Percentiles rank a stretch among this genome's conserved stretches.
These are phyloP conservation scores for Sporothrix variecibatus DNA, from an alignment of 2,329 filamentous ascomycete species.

Conservation along the genomic window DNA sequence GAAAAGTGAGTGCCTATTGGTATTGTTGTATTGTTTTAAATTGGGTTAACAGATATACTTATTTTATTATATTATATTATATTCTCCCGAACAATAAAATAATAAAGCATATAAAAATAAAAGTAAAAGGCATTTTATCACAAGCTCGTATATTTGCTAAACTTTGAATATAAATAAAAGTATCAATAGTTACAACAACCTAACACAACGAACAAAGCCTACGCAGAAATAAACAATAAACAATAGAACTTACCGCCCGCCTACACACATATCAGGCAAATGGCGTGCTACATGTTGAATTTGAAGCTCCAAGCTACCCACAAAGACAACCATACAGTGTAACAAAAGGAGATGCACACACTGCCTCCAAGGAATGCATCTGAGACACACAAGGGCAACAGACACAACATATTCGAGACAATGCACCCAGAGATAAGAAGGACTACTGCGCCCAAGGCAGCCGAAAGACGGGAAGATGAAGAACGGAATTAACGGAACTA, in stretches of 20 bases:
- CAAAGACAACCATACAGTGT: constrained; percentile 1
- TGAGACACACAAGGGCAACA: neutral
- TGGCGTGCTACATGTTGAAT: neutral
- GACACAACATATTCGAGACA: neutral
- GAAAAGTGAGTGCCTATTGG: no score
- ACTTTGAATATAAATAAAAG: neutral
- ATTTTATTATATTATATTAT: no score
- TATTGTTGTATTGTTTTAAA: no score
- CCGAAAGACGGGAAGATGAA: neutral
- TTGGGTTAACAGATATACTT: no score
- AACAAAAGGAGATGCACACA: neutral
- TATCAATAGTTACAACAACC: neutral
- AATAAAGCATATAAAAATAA: neutral
- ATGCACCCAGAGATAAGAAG: neutral
- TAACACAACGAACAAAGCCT: neutral
- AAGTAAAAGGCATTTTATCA: neutral
- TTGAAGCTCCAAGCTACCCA: neutral
- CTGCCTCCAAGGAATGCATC: constrained; percentile 6
- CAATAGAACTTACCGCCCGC: neutral
- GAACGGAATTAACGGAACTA: neutral
- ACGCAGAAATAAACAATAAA: neutral
- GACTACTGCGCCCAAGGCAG: neutral
- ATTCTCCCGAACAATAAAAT: no score
- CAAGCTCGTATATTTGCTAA: neutral
- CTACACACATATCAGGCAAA: neutral